A percentile compares a stretch with the other conserved stretches of the same genome.
phyloP scores from a whole-genome alignment of 108 stramenopile species.

The Cyclotella cryptica region DNA sequence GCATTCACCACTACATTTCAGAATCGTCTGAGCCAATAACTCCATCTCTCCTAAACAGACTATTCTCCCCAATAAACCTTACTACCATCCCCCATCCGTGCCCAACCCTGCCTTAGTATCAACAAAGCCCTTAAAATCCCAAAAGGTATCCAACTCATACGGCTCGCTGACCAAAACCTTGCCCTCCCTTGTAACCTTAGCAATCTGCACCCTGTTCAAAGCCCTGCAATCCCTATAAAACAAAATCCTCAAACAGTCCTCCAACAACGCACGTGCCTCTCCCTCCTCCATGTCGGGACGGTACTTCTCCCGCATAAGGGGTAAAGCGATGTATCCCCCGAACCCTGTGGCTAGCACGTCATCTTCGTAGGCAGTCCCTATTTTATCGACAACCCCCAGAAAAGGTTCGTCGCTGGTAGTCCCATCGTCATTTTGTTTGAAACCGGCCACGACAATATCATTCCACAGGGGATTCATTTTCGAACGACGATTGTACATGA shows the following conservation, averaged over 20 bases:
- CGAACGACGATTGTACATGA: slow-evolving; percentile 95
- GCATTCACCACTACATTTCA: too few relatives aligned
- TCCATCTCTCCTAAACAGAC: too few relatives aligned
- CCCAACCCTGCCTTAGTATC: slow-evolving; percentile 73
- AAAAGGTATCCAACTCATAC: slow-evolving; percentile 84
- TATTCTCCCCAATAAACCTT: not conserved
- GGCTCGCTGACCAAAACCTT: slow-evolving; percentile 83
- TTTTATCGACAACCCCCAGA: slow-evolving; percentile 95
- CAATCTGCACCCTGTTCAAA: slow-evolving; percentile 94
- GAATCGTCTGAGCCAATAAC: too few relatives aligned
- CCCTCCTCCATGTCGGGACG: slow-evolving; percentile 88
- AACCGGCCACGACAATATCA: slow-evolving; percentile 92
- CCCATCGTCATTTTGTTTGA: slow-evolving; percentile 50
- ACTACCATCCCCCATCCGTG: slow-evolving; percentile 85
- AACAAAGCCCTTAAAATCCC: slow-evolving; percentile 77
- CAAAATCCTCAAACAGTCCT: slow-evolving; percentile 97
- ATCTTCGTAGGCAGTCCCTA: slow-evolving; percentile 96
- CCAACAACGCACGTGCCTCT: slow-evolving; percentile 95
- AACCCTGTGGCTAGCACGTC: slow-evolving; percentile 97
- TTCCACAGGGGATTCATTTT: slow-evolving; percentile 99
- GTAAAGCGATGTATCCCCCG: slow-evolving; percentile 95
- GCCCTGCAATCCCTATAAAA: slow-evolving; percentile 98
- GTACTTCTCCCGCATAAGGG: slow-evolving; percentile 94
- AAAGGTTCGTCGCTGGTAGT: slow-evolving; percentile 64
- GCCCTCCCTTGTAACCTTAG: slow-evolving; percentile 83